Conservation (phyloP, 1,284 basidiomycete genomes). For the Puccinia polysora region DNA sequence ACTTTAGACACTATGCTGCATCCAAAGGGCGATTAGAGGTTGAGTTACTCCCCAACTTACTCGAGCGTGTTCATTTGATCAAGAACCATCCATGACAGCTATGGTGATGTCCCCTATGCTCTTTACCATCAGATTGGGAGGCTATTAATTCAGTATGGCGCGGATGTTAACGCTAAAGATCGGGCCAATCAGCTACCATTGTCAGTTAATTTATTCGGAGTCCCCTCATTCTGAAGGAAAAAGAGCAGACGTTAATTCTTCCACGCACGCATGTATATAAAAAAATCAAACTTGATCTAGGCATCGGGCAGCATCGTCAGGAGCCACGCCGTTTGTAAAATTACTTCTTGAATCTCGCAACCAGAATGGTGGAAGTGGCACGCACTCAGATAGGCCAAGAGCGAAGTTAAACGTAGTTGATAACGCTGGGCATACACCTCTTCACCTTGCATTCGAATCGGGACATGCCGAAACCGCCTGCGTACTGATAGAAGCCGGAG, state of each 20-base stretch:
- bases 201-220: constrained; percentile 56
- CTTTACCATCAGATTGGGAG: constrained; percentile 66
- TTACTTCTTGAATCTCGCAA: constrained; percentile 67
- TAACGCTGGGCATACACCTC: constrained; percentile 74
- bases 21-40: constrained; percentile 85
- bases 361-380: constrained; percentile 71
- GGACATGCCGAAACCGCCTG: constrained; percentile 85
- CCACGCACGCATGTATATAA: no score
- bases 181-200: constrained; percentile 81
- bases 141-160: constrained; percentile 74
- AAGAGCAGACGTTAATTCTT: background rate
- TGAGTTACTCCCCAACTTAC: constrained; percentile 4
- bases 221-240: background rate
- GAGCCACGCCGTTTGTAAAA: constrained; percentile 76
- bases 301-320: constrained; percentile 89
- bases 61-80: constrained; percentile 47
- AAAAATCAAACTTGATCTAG: constrained; percentile 54
- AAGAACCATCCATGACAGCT: constrained; percentile 48
- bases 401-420: constrained; percentile 63
- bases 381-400: constrained; percentile 61
- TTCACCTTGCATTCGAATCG: constrained; percentile 93
- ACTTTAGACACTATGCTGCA: constrained; percentile 78
- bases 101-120: constrained; percentile 43
- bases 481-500: constrained; percentile 81
- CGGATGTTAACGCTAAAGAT: constrained; percentile 87